phyloP scores from a whole-genome alignment of 768 basidiomycete genomes.

The Leccinum subgranulosum region DNA sequence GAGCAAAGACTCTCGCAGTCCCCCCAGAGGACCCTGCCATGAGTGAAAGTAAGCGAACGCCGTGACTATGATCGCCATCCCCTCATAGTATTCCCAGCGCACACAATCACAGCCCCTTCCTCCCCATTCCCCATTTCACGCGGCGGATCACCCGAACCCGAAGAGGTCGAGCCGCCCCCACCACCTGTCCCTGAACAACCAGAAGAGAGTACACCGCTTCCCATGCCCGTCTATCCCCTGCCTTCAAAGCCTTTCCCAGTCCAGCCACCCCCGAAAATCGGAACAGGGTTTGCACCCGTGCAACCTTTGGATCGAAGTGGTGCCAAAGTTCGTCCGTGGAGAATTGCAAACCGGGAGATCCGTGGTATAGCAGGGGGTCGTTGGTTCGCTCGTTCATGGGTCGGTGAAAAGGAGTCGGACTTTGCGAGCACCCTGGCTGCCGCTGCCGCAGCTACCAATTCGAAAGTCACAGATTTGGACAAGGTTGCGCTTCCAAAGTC shows the following conservation, averaged over 20 bases:
- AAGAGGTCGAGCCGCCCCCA: conserved; percentile 29
- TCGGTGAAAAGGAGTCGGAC: conserved; percentile 79
- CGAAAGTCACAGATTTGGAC: conserved; percentile 28
- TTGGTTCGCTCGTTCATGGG: conserved; percentile 79
- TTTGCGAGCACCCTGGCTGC: conserved; percentile 41
- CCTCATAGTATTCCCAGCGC: conserved; percentile 37
- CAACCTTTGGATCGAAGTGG: conserved; percentile 63
- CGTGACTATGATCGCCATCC: neutral
- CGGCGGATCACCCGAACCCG: conserved; percentile 49
- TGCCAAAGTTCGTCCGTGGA: conserved; percentile 68
- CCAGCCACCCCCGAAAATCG: conserved; percentile 74
- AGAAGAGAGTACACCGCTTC: conserved; percentile 49
- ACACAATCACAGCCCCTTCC: conserved; percentile 69
- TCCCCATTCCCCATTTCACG: conserved; percentile 50
- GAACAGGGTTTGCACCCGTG: conserved; percentile 65
- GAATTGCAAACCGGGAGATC: conserved; percentile 70
- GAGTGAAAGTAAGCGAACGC: conserved; percentile 57
- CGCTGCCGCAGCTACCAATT: conserved; percentile 23
- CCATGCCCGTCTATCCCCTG: conserved; percentile 67
- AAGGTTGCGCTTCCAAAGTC: conserved; percentile 35
- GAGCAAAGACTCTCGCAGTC: conserved; percentile 25
- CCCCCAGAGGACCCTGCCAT: conserved; percentile 48
- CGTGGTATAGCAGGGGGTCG: conserved; percentile 81
- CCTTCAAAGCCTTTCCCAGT: conserved; percentile 84
- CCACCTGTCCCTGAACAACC: conserved; percentile 32